Evolutionary conservation across 2,329 filamentous ascomycete genomes (phyloP).

Genomic region (Pseudogymnoascus sp.): DNA sequence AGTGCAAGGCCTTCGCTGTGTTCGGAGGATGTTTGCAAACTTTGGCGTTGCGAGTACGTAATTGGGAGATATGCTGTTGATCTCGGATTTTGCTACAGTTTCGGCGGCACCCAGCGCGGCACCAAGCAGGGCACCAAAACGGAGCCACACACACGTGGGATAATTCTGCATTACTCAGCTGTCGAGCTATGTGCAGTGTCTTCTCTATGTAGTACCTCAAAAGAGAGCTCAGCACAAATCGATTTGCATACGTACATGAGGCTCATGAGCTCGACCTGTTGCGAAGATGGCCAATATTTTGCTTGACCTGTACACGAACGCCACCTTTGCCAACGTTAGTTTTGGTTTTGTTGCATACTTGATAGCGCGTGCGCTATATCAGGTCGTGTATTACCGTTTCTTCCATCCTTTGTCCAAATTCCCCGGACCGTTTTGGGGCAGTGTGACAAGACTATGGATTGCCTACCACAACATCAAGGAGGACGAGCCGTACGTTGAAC

Average conservation of each 20-base stretch:
- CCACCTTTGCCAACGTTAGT: slow-evolving; percentile 12
- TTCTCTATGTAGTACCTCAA: not conserved
- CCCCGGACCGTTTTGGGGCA: slow-evolving; percentile 47
- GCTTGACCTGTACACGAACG: not conserved
- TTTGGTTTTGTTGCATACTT: slow-evolving; percentile 10
- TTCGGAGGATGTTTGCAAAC: not conserved
- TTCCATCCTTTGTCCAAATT: slow-evolving; percentile 45
- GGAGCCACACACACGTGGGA: not conserved
- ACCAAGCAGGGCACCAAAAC: not conserved
- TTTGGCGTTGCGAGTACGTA: not conserved
- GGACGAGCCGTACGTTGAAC: slow-evolving; percentile 36
- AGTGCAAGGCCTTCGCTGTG: not conserved
- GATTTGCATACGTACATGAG: not conserved
- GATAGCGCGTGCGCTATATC: slow-evolving; percentile 31
- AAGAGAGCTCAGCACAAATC: not conserved
- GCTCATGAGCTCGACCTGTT: not conserved
- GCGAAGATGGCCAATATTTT: not conserved
- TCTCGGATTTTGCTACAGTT: not conserved
- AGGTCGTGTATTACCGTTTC: slow-evolving; percentile 42
- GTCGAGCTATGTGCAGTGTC: not conserved
- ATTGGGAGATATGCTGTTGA: not conserved
- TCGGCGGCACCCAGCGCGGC: not conserved
- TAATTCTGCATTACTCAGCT: not conserved
- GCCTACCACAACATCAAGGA: slow-evolving; percentile 42
- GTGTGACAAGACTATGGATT: slow-evolving; percentile 46